phyloP scores from a whole-genome alignment of 1,284 basidiomycete genomes.

The Ceratobasidium sp. region DNA sequence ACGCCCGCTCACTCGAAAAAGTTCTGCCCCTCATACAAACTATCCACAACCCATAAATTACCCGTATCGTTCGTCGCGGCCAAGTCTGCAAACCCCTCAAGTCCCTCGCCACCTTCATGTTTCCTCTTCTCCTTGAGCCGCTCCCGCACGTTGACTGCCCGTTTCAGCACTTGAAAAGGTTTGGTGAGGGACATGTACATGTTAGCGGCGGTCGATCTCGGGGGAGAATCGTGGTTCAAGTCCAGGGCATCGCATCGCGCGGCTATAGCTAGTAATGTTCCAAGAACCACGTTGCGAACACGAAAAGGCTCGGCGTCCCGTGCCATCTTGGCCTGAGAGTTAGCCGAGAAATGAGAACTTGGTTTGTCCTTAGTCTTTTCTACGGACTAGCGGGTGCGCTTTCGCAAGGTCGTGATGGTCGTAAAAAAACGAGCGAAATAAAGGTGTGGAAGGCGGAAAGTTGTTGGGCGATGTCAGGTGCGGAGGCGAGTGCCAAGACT shows the following conservation, averaged over 20 bases:
- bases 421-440: slow-evolving; percentile 10
- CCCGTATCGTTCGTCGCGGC: slow-evolving; percentile 24
- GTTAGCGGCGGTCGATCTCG: not conserved
- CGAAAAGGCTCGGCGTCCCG: slow-evolving; percentile 42
- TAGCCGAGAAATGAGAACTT: not conserved
- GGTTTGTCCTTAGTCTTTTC: not conserved
- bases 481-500: slow-evolving; percentile 24
- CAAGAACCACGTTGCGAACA: slow-evolving; percentile 45
- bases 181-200: slow-evolving; percentile 26
- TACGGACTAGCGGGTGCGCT: not conserved
- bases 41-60: slow-evolving; percentile 47
- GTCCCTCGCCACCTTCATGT: slow-evolving; percentile 15
- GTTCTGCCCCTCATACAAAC: slow-evolving; percentile 44
- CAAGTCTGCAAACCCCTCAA: not conserved
- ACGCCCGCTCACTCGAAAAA: slow-evolving; percentile 50
- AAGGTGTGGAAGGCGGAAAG: not conserved
- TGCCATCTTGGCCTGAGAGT: slow-evolving; percentile 28
- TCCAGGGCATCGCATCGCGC: slow-evolving; percentile 20
- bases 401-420: not conserved
- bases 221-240: slow-evolving; percentile 15
- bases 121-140: slow-evolving; percentile 10
- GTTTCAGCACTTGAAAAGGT: not conserved
- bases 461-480: not conserved
- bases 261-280: slow-evolving; percentile 15
- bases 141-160: not conserved